Evolutionary conservation across 1,139 yeast species (phyloP), one percentile per base, ranked within the genome.

Genomic region (Sugiyamaella sp.): DNA sequence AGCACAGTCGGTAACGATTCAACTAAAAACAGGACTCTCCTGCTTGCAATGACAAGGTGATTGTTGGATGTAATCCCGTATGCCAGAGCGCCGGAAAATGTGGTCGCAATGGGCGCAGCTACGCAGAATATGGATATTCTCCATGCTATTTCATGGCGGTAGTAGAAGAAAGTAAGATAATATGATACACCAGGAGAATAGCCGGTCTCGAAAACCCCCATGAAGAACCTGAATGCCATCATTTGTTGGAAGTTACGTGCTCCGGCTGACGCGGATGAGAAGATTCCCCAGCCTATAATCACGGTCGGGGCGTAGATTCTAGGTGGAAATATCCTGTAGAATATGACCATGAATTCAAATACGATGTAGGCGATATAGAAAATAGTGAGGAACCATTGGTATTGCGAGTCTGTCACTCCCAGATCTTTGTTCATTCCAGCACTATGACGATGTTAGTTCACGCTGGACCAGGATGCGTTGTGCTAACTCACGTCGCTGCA

Each of bases 91-190:
- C 68, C 69, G 12, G 66, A 51, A 46, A 66, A 59, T 4, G 63
- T 56, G 20, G 64, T 55, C 9, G 66, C 60, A 14, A 66, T 40
- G 1, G 66, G 62, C 9, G 66, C 50, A 19, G 56, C 53, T 5
- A 84, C 73, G 63, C 79, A 79, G 59, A 81, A 74, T 48, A 81
- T 69, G 17, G 84, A 78, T 62, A 79, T 78, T 63, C 86, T 70
- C 45, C 78, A 68, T 2, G 81, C 65, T 46, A 63, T 49, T 45
- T 66, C 70, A 14, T 57, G 57, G 5, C 69, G 54, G 41, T 55
- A 57, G 46, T 66, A 66, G 57, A 63, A 65, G 37, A 61, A 60
- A 3, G 66, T 44, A 24, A 66, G 53, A 41, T 62, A 63, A 50
- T 59, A 64, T 14, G 64, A 74, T 35, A 64, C 57, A 25, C 67